Evolutionary conservation across 371 early-diverging fungal genomes (phyloP).

Genomic region (Apophysomyces sp.): DNA sequence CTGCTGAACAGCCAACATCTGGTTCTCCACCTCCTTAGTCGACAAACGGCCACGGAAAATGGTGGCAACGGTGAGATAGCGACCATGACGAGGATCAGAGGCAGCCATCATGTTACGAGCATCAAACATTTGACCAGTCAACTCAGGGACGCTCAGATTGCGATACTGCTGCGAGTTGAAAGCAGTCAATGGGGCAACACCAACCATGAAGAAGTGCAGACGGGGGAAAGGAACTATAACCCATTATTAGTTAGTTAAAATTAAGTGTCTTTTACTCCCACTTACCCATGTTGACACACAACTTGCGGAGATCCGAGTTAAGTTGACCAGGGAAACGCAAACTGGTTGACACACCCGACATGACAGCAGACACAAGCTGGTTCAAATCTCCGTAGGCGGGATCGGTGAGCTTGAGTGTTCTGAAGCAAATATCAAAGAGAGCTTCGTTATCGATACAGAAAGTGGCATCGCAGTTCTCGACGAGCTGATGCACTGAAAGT

Average conservation of each 20-base stretch:
- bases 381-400: slow-evolving; percentile 85
- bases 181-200: slow-evolving; percentile 94
- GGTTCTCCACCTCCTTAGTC: slow-evolving; percentile 99
- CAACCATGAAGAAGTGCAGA: slow-evolving; percentile 98
- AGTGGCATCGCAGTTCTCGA: slow-evolving; percentile 90
- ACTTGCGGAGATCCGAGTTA: slow-evolving; percentile 95
- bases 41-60: slow-evolving; percentile 97
- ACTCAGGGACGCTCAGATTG: slow-evolving; percentile 85
- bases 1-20: slow-evolving; percentile 92
- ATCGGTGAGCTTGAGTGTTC: slow-evolving; percentile 74
- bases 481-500: slow-evolving; percentile 81
- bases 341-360: slow-evolving; percentile 95
- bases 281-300: slow-evolving; percentile 93
- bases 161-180: slow-evolving; percentile 85
- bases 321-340: slow-evolving; percentile 98
- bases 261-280: background rate
- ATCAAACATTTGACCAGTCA: slow-evolving; percentile 97
- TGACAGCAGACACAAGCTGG: slow-evolving; percentile 77
- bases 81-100: slow-evolving; percentile 94
- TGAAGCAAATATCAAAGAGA: slow-evolving; percentile 82
- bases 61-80: slow-evolving; percentile 97
- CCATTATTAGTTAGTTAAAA: no score
- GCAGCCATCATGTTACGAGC: slow-evolving; percentile 99
- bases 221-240: slow-evolving; percentile 96
- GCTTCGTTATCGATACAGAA: slow-evolving; percentile 99